A percentile compares a stretch with the other conserved stretches of the same genome.
Conservation (phyloP, 345 rosid species). For the Turritis glabra region DNA sequence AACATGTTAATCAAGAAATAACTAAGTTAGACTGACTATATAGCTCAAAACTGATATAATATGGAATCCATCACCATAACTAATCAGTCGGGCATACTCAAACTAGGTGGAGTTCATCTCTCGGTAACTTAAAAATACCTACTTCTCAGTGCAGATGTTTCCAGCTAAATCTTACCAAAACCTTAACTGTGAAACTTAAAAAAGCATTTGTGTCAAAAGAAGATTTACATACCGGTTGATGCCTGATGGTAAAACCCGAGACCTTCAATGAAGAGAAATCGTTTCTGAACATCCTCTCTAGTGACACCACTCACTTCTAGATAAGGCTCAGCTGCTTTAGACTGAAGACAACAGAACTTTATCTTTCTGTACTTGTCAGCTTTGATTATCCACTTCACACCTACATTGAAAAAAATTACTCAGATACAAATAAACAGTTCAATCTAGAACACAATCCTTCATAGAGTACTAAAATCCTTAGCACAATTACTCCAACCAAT, state of each 20-base stretch:
- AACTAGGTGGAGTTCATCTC: neutral
- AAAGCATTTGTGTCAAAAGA: neutral
- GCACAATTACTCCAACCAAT: neutral
- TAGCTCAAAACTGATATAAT: neutral
- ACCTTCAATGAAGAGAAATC: slow-evolving; percentile 87
- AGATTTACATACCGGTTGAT: slow-evolving; percentile 66
- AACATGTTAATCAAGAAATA: neutral
- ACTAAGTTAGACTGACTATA: neutral
- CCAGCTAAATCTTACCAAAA: neutral
- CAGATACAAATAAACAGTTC: neutral
- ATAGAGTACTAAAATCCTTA: neutral
- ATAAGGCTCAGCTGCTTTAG: slow-evolving; percentile 84
- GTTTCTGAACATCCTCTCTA: slow-evolving; percentile 68
- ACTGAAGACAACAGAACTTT: slow-evolving; percentile 92
- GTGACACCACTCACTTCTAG: slow-evolving; percentile 70
- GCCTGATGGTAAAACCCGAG: slow-evolving; percentile 73
- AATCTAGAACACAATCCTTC: neutral
- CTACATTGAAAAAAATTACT: slow-evolving; percentile 28
- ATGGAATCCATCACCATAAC: neutral
- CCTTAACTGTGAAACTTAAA: neutral
- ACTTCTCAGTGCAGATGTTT: neutral
- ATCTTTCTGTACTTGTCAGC: slow-evolving; percentile 83
- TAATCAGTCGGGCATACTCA: neutral
- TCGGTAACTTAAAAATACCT: neutral
- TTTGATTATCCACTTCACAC: slow-evolving; percentile 88